Conservation (phyloP, 345 rosid species). For the Euclidium syriacum region DNA sequence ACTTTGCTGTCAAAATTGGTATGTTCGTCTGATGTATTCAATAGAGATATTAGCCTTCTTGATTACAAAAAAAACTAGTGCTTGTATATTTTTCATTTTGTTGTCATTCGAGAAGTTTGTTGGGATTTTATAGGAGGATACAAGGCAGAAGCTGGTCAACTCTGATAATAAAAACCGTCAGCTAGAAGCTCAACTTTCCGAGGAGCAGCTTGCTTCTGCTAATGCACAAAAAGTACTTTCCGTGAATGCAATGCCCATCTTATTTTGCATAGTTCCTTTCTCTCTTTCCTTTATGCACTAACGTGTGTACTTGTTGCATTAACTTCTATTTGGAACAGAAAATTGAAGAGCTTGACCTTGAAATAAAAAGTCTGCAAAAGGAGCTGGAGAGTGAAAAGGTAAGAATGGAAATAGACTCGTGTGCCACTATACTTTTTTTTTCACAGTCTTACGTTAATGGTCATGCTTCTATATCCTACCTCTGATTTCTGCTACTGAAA, state of each 20-base stretch:
- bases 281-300: neutral
- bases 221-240: slow-evolving; percentile 57
- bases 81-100: neutral
- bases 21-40: slow-evolving; percentile 19
- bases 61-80: neutral
- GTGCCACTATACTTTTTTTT: neutral
- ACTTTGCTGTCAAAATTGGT: slow-evolving; percentile 82
- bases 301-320: slow-evolving; percentile 3
- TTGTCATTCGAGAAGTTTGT: neutral
- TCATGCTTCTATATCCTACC: neutral
- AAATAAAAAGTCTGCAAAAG: slow-evolving; percentile 46
- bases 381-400: slow-evolving; percentile 91
- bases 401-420: slow-evolving; percentile 30
- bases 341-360: slow-evolving; percentile 75
- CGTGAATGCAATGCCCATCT: slow-evolving; percentile 5
- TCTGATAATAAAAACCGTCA: slow-evolving; percentile 89
- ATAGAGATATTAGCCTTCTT: neutral
- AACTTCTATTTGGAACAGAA: slow-evolving; percentile 48
- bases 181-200: slow-evolving; percentile 75
- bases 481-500: neutral
- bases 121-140: slow-evolving; percentile 59
- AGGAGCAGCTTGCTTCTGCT: slow-evolving; percentile 61
- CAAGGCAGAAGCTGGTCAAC: slow-evolving; percentile 72
- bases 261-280: slow-evolving; percentile 1
- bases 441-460: neutral